Percentiles rank a stretch among this genome's conserved stretches.
Conservation (phyloP, 148 eudicot genomes). For the Amaranthus cruentus region DNA sequence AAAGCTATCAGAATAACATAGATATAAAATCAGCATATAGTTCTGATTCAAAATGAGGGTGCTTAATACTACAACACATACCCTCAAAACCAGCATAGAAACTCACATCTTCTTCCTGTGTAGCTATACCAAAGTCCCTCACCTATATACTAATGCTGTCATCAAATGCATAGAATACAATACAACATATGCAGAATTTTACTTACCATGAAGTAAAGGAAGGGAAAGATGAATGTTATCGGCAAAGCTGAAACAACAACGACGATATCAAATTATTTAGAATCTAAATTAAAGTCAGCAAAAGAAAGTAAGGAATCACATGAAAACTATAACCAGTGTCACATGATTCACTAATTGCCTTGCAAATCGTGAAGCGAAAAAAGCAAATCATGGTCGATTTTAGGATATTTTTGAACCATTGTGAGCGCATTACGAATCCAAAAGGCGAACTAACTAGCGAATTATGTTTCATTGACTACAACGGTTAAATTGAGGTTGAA, state of each 20-base stretch:
- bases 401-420: no score
- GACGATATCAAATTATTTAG: not conserved
- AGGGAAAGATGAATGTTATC: constrained; percentile 63
- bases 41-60: not conserved
- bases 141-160: constrained; percentile 25
- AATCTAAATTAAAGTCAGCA: not conserved
- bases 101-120: constrained; percentile 59
- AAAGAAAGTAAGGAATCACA: not conserved
- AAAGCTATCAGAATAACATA: not conserved
- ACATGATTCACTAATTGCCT: no score
- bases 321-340: not conserved
- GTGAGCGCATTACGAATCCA: no score
- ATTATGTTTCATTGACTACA: no score
- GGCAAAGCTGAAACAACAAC: constrained; percentile 50
- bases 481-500: no score
- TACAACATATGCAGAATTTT: not conserved
- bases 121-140: constrained; percentile 51
- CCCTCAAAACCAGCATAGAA: constrained; percentile 66
- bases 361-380: no score
- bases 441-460: no score
- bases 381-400: no score
- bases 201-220: constrained; percentile 64
- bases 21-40: not conserved
- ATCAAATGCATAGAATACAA: not conserved
- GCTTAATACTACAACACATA: constrained; percentile 18